Conservation (phyloP, 2,329 filamentous ascomycete genomes). For the Seiridium unicorne region DNA sequence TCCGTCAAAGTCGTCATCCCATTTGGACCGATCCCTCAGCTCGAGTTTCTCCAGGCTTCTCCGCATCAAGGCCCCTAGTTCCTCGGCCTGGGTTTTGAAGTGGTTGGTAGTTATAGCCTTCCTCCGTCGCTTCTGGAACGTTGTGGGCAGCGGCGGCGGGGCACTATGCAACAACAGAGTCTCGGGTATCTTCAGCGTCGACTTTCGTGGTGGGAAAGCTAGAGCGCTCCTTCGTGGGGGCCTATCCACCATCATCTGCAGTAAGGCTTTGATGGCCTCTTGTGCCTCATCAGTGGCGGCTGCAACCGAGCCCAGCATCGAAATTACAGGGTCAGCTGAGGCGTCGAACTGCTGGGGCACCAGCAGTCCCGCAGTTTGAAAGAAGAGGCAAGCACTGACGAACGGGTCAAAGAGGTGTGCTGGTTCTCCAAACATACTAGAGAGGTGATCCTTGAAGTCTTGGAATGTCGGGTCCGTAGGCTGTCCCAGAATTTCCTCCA, state of each 20-base stretch:
- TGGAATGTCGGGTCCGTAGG: conserved; percentile 32
- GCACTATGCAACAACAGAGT: conserved; percentile 47
- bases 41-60: conserved; percentile 47
- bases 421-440: conserved; percentile 47
- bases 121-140: conserved; percentile 12
- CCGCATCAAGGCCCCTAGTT: conserved; percentile 47
- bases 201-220: conserved; percentile 45
- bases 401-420: conserved; percentile 57
- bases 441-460: conserved; percentile 32
- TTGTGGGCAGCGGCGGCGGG: conserved; percentile 16
- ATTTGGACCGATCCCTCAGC: conserved; percentile 37
- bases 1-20: conserved; percentile 37
- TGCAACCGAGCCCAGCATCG: conserved; percentile 17
- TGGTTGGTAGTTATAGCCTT: conserved; percentile 33
- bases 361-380: conserved; percentile 49
- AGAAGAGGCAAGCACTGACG: conserved; percentile 57
- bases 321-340: conserved; percentile 24
- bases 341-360: conserved; percentile 44
- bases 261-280: conserved; percentile 5
- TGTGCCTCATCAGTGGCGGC: neutral
- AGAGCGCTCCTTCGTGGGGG: conserved; percentile 40
- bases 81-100: conserved; percentile 44
- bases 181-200: conserved; percentile 48
- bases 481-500: conserved; percentile 17
- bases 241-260: conserved; percentile 17